Evolutionary conservation across 2,329 filamentous ascomycete genomes (phyloP), one percentile per base, ranked within the genome.

Genomic region (Aspergillus sp.): DNA sequence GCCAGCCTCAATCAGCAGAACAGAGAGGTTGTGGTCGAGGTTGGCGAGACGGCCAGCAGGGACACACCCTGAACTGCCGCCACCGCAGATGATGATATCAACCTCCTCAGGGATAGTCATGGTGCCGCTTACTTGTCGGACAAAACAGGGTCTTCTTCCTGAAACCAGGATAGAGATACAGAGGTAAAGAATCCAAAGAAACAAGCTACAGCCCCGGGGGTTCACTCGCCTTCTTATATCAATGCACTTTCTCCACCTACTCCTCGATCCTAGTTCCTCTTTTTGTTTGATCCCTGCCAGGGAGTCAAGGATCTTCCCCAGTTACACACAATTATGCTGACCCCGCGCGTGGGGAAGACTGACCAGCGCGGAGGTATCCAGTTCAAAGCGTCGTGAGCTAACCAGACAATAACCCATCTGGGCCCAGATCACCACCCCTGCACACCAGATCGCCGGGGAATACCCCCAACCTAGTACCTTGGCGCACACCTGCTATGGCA

Each of bases 81-180:
- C 89, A 68, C 89, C 89, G 64, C 86, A 89, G 31, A 91, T 87
- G 66, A 91, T 91, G 66, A 92, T 91, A 71, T 91, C 89, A 68
- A 90, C 89, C 79, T 91, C 89, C 58, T 91, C 88, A 37, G 89
- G 88, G 62, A 91, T 80, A 63, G 81, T 84, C 81, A 85, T 87
- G 12, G 19, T 31, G 3, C 35, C 21, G 7, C 5, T 7, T 37
- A 21, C 8, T 31, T 1, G 9, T 24, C 14, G 15, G 5, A 15
- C 39, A 41, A 17, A 24, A 21, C 19, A 24, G 17, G 8, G 14
- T 24, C 19, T 24, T 44, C 11, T 9, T 23, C 21, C 21, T 44
- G 17, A 43, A 11, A 21, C 40, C 40, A 21, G 17, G 17, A 19
- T 43, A 43, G 6, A 43, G 40, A 37, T 21, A 8, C 15, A 43